phyloP scores from a whole-genome alignment of 2,329 filamentous ascomycete genomes.

The Epichloe brachyelytri region DNA sequence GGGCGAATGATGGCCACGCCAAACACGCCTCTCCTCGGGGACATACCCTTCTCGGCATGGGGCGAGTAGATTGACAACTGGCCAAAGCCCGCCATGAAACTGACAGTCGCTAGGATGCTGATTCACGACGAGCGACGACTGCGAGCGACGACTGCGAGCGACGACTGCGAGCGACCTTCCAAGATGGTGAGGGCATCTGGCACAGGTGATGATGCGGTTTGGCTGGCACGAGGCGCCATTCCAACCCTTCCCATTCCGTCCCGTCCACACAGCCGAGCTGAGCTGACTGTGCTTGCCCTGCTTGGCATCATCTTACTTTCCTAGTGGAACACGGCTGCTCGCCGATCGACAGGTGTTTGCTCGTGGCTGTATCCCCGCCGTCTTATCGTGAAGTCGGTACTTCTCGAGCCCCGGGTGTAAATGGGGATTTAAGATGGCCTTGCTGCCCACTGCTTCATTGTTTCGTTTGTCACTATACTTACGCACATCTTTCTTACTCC shows the following conservation, averaged over 20 bases:
- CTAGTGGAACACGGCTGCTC: neutral
- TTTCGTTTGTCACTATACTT: too few species aligned
- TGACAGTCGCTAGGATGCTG: constrained; percentile 1
- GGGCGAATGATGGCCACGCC: too few species aligned
- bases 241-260: too few species aligned
- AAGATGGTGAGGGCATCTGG: neutral
- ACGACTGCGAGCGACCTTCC: constrained; percentile 2
- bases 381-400: neutral
- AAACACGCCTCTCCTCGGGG: too few species aligned
- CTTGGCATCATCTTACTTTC: neutral
- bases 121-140: neutral
- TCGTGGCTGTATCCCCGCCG: neutral
- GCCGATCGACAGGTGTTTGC: neutral
- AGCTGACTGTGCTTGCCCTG: neutral
- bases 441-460: neutral
- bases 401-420: neutral
- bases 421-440: neutral
- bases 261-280: neutral
- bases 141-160: neutral
- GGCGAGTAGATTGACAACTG: too few species aligned
- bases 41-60: too few species aligned
- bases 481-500: neutral
- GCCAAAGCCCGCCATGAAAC: too few species aligned
- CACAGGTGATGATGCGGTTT: neutral
- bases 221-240: neutral